Conservation (phyloP, 106 monocot species). For the Agapanthus africanus region DNA sequence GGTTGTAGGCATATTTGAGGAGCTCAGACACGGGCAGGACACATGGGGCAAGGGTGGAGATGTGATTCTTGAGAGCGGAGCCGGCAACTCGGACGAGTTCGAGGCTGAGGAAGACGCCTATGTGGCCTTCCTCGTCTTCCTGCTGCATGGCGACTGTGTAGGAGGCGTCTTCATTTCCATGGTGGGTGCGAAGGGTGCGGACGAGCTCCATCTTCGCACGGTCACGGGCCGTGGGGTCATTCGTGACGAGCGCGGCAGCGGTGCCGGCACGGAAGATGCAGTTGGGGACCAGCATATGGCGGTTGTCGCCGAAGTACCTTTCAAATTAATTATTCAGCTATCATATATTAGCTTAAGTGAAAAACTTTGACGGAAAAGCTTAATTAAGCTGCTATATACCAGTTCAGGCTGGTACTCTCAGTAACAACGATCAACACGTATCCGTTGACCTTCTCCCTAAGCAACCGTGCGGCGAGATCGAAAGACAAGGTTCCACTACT, state of each 20-base stretch:
- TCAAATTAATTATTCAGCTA: no score
- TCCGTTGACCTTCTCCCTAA: not conserved
- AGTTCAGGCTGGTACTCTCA: conserved; percentile 44
- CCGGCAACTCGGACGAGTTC: conserved; percentile 42
- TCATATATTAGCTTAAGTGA: no score
- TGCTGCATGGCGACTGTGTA: conserved; percentile 39
- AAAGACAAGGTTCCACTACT: conserved; percentile 31
- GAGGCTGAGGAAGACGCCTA: conserved; percentile 28
- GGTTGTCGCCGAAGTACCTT: conserved; percentile 44
- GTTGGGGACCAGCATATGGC: conserved; percentile 68
- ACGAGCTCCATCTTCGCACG: conserved; percentile 39
- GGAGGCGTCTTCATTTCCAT: conserved; percentile 35
- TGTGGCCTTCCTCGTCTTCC: conserved; percentile 28
- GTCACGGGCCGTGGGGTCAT: not conserved
- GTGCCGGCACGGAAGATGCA: conserved; percentile 55
- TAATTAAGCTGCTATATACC: no score
- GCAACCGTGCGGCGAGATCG: conserved; percentile 34
- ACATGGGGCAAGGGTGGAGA: conserved; percentile 27
- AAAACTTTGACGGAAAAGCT: no score
- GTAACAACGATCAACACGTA: conserved; percentile 40
- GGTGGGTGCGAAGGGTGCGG: conserved; percentile 38
- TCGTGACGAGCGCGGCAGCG: conserved; percentile 40
- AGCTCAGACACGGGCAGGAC: conserved; percentile 38
- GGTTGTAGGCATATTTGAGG: not conserved
- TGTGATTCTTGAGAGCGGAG: conserved; percentile 18